These are phyloP conservation scores for Ustilago xerochloae DNA, from an alignment of 1,284 basidiomycete species.

Conservation along the genomic window DNA sequence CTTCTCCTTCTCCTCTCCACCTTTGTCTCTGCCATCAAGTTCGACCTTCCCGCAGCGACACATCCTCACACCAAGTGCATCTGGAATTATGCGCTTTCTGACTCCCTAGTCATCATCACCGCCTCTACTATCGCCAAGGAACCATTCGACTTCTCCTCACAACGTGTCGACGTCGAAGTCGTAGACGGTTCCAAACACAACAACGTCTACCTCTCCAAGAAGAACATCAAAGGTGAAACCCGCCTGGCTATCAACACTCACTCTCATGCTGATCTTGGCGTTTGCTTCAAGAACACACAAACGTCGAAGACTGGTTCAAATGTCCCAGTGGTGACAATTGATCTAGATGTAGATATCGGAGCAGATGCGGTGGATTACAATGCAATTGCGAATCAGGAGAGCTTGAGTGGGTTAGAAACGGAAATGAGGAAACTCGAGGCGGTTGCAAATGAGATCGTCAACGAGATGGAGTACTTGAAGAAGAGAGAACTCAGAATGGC, in stretches of 20 bases:
- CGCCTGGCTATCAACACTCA: slow-evolving; percentile 94
- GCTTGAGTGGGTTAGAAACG: slow-evolving; percentile 91
- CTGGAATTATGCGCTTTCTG: slow-evolving; percentile 67
- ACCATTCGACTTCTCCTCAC: slow-evolving; percentile 39
- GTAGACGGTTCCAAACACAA: slow-evolving; percentile 86
- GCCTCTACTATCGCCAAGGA: slow-evolving; percentile 79
- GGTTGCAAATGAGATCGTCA: slow-evolving; percentile 90
- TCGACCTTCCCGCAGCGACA: slow-evolving; percentile 53
- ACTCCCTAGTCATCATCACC: slow-evolving; percentile 77
- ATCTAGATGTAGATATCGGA: slow-evolving; percentile 96
- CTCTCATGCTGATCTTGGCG: slow-evolving; percentile 90
- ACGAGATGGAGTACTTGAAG: slow-evolving; percentile 93
- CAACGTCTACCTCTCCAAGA: slow-evolving; percentile 92
- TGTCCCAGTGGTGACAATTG: slow-evolving; percentile 70
- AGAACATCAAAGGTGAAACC: slow-evolving; percentile 87
- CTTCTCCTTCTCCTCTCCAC: slow-evolving; percentile 10
- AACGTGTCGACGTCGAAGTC: slow-evolving; percentile 85
- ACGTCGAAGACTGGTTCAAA: neutral
- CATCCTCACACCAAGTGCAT: slow-evolving; percentile 60
- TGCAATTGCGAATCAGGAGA: slow-evolving; percentile 98
- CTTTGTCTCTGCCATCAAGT: slow-evolving; percentile 57
- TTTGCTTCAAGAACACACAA: slow-evolving; percentile 83
- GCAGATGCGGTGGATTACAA: slow-evolving; percentile 99
- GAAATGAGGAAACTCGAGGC: slow-evolving; percentile 98
- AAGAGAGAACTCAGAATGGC: slow-evolving; percentile 87